Percentiles rank a stretch among this genome's conserved stretches.
Evolutionary conservation across 306 rosid genomes (phyloP).

Genomic region (Astragalus membranaceus): DNA sequence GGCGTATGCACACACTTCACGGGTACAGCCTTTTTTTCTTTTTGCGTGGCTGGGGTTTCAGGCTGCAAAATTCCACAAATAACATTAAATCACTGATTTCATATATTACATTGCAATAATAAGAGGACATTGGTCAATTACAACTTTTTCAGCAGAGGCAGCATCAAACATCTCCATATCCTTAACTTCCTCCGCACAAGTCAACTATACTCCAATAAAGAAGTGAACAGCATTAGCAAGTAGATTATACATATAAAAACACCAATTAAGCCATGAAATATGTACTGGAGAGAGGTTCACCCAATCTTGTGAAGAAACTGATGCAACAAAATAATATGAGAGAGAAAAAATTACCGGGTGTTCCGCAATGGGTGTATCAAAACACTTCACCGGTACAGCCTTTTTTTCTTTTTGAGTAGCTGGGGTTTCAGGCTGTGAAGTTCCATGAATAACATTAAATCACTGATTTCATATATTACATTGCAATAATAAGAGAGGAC

Average conservation of each 20-base stretch:
- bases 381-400: no score
- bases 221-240: slow-evolving; percentile 1
- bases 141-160: slow-evolving; percentile 32
- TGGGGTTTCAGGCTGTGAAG: no score
- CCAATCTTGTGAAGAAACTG: not conserved
- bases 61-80: no score
- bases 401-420: no score
- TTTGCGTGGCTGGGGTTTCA: no score
- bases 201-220: not conserved
- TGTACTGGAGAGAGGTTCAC: not conserved
- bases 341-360: no score
- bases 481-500: not conserved
- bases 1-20: no score
- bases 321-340: not conserved
- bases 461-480: not conserved
- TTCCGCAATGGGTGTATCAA: no score
- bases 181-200: slow-evolving; percentile 21
- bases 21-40: no score
- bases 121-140: slow-evolving; percentile 12
- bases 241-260: not conserved
- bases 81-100: not conserved
- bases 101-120: not conserved
- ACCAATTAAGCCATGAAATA: not conserved
- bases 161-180: slow-evolving; percentile 53
- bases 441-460: not conserved